These are phyloP conservation scores for Hordeum vulgare DNA, from an alignment of 176 grass and related monocot genomes.

Conservation along the genomic window DNA sequence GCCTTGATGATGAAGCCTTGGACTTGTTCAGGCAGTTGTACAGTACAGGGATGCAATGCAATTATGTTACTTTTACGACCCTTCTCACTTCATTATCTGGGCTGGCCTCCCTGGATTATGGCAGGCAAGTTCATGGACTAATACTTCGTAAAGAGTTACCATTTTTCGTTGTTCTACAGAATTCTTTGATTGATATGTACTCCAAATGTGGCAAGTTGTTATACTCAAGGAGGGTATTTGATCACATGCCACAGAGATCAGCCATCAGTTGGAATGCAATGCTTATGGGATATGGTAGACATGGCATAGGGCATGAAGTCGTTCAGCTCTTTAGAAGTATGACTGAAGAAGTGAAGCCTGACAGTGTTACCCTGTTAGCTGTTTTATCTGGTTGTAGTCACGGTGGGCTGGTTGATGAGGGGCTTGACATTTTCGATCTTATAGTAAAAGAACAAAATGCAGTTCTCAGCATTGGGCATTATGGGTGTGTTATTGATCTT, in stretches of 20 bases:
- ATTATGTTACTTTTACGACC: constrained; percentile 56
- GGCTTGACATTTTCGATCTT: constrained; percentile 52
- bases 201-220: constrained; percentile 63
- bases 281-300: constrained; percentile 64
- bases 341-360: constrained; percentile 43
- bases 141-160: constrained; percentile 51
- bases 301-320: constrained; percentile 57
- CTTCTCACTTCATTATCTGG: constrained; percentile 66
- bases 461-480: constrained; percentile 43
- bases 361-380: constrained; percentile 55
- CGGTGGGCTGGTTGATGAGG: constrained; percentile 58
- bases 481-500: constrained; percentile 71
- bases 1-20: constrained; percentile 69
- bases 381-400: constrained; percentile 69
- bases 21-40: constrained; percentile 51
- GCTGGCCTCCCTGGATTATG: constrained; percentile 60
- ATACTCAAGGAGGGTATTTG: constrained; percentile 59
- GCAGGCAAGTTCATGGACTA: constrained; percentile 61
- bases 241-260: constrained; percentile 58
- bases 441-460: constrained; percentile 47
- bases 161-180: constrained; percentile 55
- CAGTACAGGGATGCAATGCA: constrained; percentile 65
- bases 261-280: constrained; percentile 69
- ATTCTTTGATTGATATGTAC: constrained; percentile 85
- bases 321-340: constrained; percentile 49